phyloP scores from a whole-genome alignment of 257 asterid species.

The Penstemon davidsonii region DNA sequence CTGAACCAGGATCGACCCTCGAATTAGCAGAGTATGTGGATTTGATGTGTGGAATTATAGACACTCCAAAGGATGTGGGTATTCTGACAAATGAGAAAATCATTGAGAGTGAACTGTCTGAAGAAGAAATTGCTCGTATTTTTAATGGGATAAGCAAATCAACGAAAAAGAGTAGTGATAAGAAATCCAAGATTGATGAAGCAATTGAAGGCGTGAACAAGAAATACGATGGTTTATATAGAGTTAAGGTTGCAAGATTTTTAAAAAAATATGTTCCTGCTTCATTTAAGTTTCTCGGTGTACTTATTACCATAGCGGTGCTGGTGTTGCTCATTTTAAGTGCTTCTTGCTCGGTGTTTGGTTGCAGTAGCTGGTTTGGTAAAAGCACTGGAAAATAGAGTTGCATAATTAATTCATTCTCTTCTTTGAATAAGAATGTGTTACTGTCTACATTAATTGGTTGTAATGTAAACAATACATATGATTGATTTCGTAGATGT shows the following conservation, averaged over 20 bases:
- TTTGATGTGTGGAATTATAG: slow-evolving; percentile 54
- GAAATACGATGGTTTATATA: slow-evolving; percentile 25
- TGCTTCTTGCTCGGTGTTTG: too few relatives aligned
- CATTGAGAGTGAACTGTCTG: slow-evolving; percentile 29
- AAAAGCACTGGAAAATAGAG: too few relatives aligned
- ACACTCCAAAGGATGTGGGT: slow-evolving; percentile 42
- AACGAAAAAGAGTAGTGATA: slow-evolving; percentile 10
- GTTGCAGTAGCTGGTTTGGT: too few relatives aligned
- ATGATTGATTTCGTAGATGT: too few relatives aligned
- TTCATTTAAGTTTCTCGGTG: slow-evolving; percentile 31
- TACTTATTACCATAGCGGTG: slow-evolving; percentile 17
- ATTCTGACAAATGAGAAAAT: slow-evolving; percentile 40
- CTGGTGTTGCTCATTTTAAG: too few relatives aligned
- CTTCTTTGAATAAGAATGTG: too few relatives aligned
- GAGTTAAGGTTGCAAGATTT: slow-evolving; percentile 34
- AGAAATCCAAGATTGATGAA: slow-evolving; percentile 34
- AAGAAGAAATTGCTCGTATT: slow-evolving; percentile 41
- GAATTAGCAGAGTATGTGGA: slow-evolving; percentile 53
- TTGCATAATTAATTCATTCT: too few relatives aligned
- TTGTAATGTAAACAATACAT: too few relatives aligned
- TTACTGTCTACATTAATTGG: too few relatives aligned
- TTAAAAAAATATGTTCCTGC: slow-evolving; percentile 25
- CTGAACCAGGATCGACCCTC: background rate
- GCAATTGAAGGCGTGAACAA: slow-evolving; percentile 44
- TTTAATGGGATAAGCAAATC: slow-evolving; percentile 48